Base-by-base conservation (phyloP, 805 yeast species). In the Zygotorulaspora sp. region DNA sequence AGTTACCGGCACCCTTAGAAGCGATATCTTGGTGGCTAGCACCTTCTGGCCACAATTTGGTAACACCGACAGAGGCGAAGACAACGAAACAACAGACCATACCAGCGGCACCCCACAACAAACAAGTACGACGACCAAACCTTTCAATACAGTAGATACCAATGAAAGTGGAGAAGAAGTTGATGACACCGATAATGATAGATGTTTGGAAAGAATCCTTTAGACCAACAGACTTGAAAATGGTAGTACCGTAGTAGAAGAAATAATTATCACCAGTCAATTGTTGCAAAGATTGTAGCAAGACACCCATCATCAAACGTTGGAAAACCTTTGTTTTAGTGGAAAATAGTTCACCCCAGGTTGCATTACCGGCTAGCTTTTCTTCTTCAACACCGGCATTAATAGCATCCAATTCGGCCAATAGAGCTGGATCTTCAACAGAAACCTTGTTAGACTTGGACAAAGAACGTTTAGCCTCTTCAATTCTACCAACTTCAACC, bases 191-290 rank as follows among this genome's bases (percentile, higher is more conserved):
- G 40, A 76, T 58, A 40, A 75, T 62, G 38, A 76, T 74, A 30
- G 79, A 66, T 6, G 80, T 74, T 60, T 71, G 66, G 59, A 69
- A 76, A 30, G 80, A 67, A 58, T 76, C 80, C 22, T 54, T 41
- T 56, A 76, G 54, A 55, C 61, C 53, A 33, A 49, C 53, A 36
- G 53, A 40, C 23, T 36, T 33, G 29, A 49, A 49, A 39, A 49
- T 38, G 21, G 41, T 39, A 28, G 80, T 76, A 57, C 80, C 80
- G 48, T 75, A 76, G 65, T 75, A 76, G 70, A 76, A 76, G 66
- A 76, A 75, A 57, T 74, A 76, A 67, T 76, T 76, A 61, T 68
- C 65, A 68, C 81, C 81, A 39, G 78, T 73, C 53, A 77, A 67
- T 61, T 78, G 84, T 64, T 79, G 84, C 63, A 79, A 67, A 47